phyloP scores from a whole-genome alignment of 345 rosid species.

The Pugionium dolabratum region DNA sequence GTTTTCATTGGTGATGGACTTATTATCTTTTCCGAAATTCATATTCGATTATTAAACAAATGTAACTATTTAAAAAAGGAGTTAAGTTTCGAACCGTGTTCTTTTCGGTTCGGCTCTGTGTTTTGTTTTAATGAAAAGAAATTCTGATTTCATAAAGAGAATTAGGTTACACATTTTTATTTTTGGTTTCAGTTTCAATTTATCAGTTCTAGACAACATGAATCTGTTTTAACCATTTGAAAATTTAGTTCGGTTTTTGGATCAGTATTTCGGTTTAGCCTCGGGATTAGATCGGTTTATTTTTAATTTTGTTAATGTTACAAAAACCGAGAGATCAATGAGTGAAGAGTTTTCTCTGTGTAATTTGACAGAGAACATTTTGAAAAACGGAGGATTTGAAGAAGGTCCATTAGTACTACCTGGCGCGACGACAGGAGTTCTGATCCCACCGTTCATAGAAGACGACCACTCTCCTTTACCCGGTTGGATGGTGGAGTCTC shows the following conservation, averaged over 20 bases:
- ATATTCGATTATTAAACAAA: too few relatives aligned
- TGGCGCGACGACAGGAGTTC: slow-evolving; percentile 64
- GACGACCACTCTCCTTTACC: slow-evolving; percentile 84
- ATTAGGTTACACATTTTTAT: too few relatives aligned
- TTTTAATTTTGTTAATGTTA: neutral
- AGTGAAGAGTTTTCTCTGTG: neutral
- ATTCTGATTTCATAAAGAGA: too few relatives aligned
- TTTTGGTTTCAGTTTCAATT: too few relatives aligned
- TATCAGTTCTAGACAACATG: too few relatives aligned
- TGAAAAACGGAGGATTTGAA: slow-evolving; percentile 52
- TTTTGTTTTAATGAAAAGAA: too few relatives aligned
- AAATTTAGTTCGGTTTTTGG: neutral
- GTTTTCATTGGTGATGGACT: too few relatives aligned
- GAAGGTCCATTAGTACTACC: slow-evolving; percentile 54
- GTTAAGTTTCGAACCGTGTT: too few relatives aligned
- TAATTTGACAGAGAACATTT: slow-evolving; percentile 52
- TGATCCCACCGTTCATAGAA: slow-evolving; percentile 76
- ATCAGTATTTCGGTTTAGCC: neutral
- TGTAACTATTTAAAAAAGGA: too few relatives aligned
- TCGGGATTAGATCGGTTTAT: neutral
- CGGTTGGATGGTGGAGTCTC: slow-evolving; percentile 84
- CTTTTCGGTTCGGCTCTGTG: too few relatives aligned
- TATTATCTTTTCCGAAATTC: too few relatives aligned
- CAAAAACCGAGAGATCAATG: neutral
- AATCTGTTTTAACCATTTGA: too few relatives aligned